phyloP scores from a whole-genome alignment of 1,284 basidiomycete genomes.

The Ceratobasidium theobromae region DNA sequence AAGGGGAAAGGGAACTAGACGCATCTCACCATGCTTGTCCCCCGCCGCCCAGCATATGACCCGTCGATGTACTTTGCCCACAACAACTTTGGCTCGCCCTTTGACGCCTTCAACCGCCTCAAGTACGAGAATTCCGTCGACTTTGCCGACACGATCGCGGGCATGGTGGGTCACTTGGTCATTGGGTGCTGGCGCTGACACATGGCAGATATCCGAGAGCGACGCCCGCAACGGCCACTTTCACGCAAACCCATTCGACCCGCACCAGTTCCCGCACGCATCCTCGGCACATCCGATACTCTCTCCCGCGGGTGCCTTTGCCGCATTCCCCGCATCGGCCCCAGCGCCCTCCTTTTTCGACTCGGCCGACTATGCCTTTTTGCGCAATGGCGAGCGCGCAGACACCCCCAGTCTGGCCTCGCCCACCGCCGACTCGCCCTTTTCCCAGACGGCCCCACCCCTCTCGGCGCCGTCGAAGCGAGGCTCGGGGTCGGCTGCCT shows the following conservation, averaged over 20 bases:
- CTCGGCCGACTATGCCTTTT: conserved; percentile 7
- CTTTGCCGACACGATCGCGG: conserved; percentile 21
- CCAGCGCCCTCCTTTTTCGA: conserved; percentile 15
- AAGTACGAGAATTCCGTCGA: conserved; percentile 16
- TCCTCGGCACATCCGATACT: conserved; percentile 17
- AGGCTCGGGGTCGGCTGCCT: conserved; percentile 12
- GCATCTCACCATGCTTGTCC: too few relatives aligned
- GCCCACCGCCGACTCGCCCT: conserved; percentile 28
- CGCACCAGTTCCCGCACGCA: conserved; percentile 25
- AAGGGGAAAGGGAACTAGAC: too few relatives aligned
- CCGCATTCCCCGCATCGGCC: conserved; percentile 1
- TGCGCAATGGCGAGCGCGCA: conserved; percentile 4
- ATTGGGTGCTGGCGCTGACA: neutral
- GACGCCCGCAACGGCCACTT: conserved; percentile 15
- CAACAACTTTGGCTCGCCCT: conserved; percentile 30
- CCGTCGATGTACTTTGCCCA: conserved; percentile 28
- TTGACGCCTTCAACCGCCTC: conserved; percentile 25
- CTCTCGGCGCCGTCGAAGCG: conserved; percentile 17
- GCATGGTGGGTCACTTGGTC: conserved; percentile 3
- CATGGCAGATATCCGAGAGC: conserved; percentile 22
- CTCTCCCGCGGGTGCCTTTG: conserved; percentile 9
- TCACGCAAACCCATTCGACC: conserved; percentile 22
- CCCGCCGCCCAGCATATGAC: conserved; percentile 27
- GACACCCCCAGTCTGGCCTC: conserved; percentile 24
- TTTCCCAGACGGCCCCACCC: conserved; percentile 9